A percentile compares a stretch with the other conserved stretches of the same genome.
Conservation (phyloP, 257 asterid species). For the Cordia subcordata region DNA sequence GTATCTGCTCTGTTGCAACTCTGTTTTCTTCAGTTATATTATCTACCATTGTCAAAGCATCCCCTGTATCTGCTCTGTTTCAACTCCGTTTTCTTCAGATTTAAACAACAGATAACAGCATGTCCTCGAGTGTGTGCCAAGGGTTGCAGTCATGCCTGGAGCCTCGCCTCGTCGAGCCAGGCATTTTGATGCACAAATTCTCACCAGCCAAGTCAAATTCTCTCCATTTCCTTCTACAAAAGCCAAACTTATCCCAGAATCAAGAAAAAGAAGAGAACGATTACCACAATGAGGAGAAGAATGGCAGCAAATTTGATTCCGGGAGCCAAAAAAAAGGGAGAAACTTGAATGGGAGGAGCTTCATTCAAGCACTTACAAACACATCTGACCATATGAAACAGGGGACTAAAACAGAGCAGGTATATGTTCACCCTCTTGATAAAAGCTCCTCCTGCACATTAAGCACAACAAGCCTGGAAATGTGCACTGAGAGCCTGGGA, state of each 20-base stretch:
- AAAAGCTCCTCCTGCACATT: constrained; percentile 31
- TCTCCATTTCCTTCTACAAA: constrained; percentile 23
- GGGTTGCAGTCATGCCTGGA: constrained; percentile 40
- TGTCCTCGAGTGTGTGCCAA: constrained; percentile 38
- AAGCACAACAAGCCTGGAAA: constrained; percentile 55
- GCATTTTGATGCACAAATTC: constrained; percentile 26
- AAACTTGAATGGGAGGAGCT: constrained; percentile 23
- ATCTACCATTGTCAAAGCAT: too few species aligned
- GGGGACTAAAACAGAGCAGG: constrained; percentile 10
- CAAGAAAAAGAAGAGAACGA: constrained; percentile 10
- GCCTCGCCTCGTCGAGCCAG: constrained; percentile 29
- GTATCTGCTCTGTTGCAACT: too few species aligned
- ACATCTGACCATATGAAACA: background rate
- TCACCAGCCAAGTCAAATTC: constrained; percentile 30
- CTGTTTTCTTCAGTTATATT: too few species aligned
- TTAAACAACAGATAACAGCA: constrained; percentile 14
- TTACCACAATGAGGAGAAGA: background rate
- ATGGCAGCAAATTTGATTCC: background rate
- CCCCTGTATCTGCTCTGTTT: constrained; percentile 29
- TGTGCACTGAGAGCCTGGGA: constrained; percentile 90
- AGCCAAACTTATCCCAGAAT: constrained; percentile 5
- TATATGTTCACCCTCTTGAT: constrained; percentile 47
- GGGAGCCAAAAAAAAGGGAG: constrained; percentile 1
- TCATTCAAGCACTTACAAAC: constrained; percentile 21
- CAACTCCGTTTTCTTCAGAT: constrained; percentile 3